phyloP scores from a whole-genome alignment of 345 rosid species.

The Salix dunnii region DNA sequence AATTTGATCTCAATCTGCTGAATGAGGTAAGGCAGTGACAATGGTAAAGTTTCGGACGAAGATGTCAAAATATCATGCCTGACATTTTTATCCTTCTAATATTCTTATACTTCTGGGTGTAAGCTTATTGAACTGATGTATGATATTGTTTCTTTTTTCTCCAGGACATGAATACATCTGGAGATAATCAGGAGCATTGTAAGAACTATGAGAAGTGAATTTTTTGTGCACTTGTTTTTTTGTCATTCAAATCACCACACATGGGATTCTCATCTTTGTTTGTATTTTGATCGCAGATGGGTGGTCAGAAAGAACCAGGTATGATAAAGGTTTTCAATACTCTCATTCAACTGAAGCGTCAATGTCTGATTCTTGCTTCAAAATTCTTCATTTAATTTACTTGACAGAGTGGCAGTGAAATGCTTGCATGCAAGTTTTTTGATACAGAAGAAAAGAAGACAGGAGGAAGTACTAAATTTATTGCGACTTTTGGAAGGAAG shows the following conservation, averaged over 20 bases:
- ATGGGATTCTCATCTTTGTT: slow-evolving; percentile 14
- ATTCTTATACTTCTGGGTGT: background rate
- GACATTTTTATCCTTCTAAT: background rate
- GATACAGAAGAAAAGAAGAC: slow-evolving; percentile 30
- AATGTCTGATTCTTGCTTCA: background rate
- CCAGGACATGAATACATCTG: slow-evolving; percentile 34
- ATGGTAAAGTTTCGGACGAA: background rate
- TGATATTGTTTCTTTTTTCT: slow-evolving; percentile 7
- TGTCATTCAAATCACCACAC: background rate
- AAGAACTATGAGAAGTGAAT: slow-evolving; percentile 25
- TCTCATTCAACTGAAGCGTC: background rate
- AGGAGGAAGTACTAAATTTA: slow-evolving; percentile 53
- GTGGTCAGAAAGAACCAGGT: slow-evolving; percentile 59
- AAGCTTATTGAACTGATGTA: background rate
- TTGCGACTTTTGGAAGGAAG: slow-evolving; percentile 46
- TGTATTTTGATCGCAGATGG: slow-evolving; percentile 47
- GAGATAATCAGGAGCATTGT: slow-evolving; percentile 28
- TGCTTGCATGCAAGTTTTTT: slow-evolving; percentile 44
- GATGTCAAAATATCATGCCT: background rate
- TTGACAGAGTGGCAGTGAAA: slow-evolving; percentile 48
- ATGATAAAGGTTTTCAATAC: background rate
- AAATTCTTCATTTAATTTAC: slow-evolving; percentile 7
- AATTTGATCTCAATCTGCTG: slow-evolving; percentile 36
- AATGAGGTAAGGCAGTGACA: slow-evolving; percentile 34
- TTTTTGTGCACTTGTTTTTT: background rate